phyloP scores from a whole-genome alignment of 257 asterid genomes.

The Solanum etuberosum region DNA sequence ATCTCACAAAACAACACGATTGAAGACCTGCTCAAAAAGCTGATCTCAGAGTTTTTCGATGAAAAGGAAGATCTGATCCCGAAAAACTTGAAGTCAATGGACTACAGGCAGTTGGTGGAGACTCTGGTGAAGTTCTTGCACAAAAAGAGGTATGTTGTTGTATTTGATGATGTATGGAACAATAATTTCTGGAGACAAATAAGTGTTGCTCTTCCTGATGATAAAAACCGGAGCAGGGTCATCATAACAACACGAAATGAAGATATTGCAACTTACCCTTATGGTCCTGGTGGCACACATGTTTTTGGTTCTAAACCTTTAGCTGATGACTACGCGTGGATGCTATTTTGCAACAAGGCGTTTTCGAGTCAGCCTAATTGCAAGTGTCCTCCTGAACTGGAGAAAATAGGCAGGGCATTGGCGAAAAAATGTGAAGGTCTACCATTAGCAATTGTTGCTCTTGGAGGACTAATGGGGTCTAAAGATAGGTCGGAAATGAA shows the following conservation, averaged over 20 bases:
- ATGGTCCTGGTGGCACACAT: conserved; percentile 7
- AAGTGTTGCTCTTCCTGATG: conserved; percentile 23
- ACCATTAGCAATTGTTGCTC: conserved; percentile 30
- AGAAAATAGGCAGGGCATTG: conserved; percentile 1
- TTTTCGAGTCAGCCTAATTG: conserved; percentile 14
- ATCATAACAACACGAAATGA: conserved; percentile 29
- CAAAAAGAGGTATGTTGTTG: conserved; percentile 23
- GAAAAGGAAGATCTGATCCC: conserved; percentile 5
- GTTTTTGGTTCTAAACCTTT: conserved; percentile 12
- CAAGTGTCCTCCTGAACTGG: conserved; percentile 17
- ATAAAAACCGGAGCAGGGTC: conserved; percentile 28
- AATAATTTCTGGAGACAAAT: conserved; percentile 21
- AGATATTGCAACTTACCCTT: conserved; percentile 14
- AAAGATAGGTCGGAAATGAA: conserved; percentile 3
- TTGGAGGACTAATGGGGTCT: conserved; percentile 23
- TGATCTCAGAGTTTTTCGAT: conserved; percentile 11
- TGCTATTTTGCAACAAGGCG: conserved; percentile 38
- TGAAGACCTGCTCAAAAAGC: conserved; percentile 12
- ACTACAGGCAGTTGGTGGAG: conserved; percentile 21
- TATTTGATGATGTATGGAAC: conserved; percentile 35
- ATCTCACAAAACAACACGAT: conserved; percentile 6
- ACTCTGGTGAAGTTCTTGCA: conserved; percentile 9
- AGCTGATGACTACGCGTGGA: conserved; percentile 21
- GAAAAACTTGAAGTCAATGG: conserved; percentile 6
- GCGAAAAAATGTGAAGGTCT: conserved; percentile 27